phyloP scores from a whole-genome alignment of 345 rosid genomes.

The Rhizophora mangle region DNA sequence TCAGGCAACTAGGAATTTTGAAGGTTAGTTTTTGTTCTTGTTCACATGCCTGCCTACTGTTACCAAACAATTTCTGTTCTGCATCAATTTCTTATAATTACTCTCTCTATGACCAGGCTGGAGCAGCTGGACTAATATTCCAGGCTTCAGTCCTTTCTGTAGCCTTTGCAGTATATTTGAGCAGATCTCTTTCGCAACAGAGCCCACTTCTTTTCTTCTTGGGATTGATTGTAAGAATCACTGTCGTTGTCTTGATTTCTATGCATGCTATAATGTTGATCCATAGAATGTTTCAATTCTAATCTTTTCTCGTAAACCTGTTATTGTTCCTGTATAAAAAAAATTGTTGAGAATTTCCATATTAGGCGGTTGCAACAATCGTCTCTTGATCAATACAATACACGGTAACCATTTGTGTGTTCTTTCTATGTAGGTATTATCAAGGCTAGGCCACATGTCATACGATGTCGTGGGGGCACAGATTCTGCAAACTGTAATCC shows the following conservation, averaged over 20 bases:
- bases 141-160: slow-evolving; percentile 79
- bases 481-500: slow-evolving; percentile 93
- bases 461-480: slow-evolving; percentile 84
- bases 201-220: slow-evolving; percentile 72
- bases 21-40: slow-evolving; percentile 41
- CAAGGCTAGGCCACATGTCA: slow-evolving; percentile 92
- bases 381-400: too few relatives aligned
- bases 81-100: slow-evolving; percentile 4
- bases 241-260: slow-evolving; percentile 1
- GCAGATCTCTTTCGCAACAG: slow-evolving; percentile 63
- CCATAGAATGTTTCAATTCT: neutral
- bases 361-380: too few relatives aligned
- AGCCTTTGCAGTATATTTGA: slow-evolving; percentile 75
- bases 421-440: slow-evolving; percentile 52
- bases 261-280: neutral
- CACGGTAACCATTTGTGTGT: neutral
- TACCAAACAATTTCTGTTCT: neutral
- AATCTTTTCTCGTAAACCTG: too few relatives aligned
- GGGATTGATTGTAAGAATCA: slow-evolving; percentile 67
- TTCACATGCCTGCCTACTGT: slow-evolving; percentile 1
- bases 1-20: slow-evolving; percentile 66
- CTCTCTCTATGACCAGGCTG: slow-evolving; percentile 59
- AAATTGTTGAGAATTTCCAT: neutral
- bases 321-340: neutral
- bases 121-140: slow-evolving; percentile 78